Conservation (phyloP, 129 eudicot species). For the Centaurea solstitialis region DNA sequence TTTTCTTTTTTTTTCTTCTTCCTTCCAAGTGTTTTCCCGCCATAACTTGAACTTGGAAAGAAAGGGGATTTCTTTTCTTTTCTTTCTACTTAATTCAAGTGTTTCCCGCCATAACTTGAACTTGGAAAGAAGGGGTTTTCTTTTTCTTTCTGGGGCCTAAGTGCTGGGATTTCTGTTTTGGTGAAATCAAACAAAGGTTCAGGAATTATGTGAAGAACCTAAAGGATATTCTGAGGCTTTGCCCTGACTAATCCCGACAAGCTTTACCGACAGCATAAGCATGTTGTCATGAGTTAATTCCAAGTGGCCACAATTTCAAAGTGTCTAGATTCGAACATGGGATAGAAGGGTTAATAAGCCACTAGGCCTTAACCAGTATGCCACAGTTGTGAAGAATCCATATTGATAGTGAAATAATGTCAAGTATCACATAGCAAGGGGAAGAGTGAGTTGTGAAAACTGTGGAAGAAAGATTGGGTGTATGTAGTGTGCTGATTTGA, state of each 20-base stretch:
- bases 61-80: background rate
- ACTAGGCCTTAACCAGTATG: too few species aligned
- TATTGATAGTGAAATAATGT: background rate
- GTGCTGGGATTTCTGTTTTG: background rate
- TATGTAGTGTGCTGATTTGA: background rate
- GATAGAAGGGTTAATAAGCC: too few species aligned
- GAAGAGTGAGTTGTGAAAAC: background rate
- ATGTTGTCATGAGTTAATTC: too few species aligned
- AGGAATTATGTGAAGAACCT: background rate
- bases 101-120: background rate
- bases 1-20: background rate
- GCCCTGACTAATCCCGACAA: too few species aligned
- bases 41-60: background rate
- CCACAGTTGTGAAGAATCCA: background rate
- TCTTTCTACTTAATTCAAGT: background rate
- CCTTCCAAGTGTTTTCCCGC: background rate
- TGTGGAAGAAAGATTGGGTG: conserved; percentile 4
- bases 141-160: background rate
- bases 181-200: background rate
- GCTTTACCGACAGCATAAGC: too few species aligned
- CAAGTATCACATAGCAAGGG: background rate
- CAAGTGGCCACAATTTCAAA: too few species aligned
- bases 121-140: background rate
- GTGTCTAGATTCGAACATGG: too few species aligned
- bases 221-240: too few species aligned